Conservation (phyloP, 2,329 filamentous ascomycete species). For the Diaporthe citrichinensis region DNA sequence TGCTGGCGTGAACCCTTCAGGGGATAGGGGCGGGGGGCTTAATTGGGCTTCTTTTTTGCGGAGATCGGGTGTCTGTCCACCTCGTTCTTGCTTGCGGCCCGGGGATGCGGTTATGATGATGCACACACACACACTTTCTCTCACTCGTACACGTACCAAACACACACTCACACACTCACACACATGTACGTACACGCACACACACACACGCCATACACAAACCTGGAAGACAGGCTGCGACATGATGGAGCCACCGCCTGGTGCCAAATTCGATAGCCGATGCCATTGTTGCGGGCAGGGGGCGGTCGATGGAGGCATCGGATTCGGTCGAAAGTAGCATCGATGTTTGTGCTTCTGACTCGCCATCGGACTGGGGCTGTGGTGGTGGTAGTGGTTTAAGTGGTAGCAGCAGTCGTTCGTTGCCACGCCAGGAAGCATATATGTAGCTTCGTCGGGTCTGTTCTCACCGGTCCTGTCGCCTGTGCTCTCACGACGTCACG, state of each 20-base stretch:
- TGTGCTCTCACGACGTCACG: conserved; percentile 4
- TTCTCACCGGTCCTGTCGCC: conserved; percentile 14
- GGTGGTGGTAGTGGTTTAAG: not conserved
- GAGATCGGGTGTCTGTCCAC: conserved; percentile 18
- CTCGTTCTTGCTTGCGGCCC: not conserved
- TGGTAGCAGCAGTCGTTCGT: not conserved
- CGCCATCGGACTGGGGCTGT: not conserved
- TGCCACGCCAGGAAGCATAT: conserved; percentile 26
- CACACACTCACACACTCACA: not conserved
- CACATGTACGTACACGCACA: not conserved
- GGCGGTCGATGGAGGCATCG: conserved; percentile 3
- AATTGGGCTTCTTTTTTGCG: no score
- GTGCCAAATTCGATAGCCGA: conserved; percentile 20
- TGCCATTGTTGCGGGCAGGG: conserved; percentile 4
- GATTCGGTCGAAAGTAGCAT: not conserved
- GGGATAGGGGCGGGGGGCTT: not conserved
- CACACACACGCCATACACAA: not conserved
- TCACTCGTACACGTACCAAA: not conserved
- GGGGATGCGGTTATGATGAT: conserved; percentile 24
- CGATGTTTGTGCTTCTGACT: conserved; percentile 31
- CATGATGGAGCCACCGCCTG: conserved; percentile 6
- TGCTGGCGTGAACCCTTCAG: not conserved
- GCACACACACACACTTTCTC: not conserved
- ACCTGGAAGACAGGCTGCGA: conserved; percentile 6
- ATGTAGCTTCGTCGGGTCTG: conserved; percentile 20